phyloP scores from a whole-genome alignment of 805 yeast genomes.

The Diddensiella transvaalensis region DNA sequence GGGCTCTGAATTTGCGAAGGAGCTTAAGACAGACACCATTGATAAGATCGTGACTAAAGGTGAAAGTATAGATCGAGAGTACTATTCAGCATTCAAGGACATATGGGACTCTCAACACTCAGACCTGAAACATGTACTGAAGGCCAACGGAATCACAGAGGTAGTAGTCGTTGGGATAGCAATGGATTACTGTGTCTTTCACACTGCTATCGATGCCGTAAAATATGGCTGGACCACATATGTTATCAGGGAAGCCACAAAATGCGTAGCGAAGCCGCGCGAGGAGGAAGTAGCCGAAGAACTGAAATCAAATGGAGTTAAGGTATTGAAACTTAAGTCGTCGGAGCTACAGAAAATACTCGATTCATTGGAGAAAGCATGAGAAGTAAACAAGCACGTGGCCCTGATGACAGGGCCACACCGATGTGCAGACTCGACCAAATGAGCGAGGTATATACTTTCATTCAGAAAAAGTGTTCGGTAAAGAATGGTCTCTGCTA shows the following conservation, averaged over 20 bases:
- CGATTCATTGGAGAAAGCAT: too few species aligned
- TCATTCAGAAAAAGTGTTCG: too few species aligned
- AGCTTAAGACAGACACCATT: constrained; percentile 39
- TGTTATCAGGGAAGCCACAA: constrained; percentile 56
- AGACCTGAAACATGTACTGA: constrained; percentile 51
- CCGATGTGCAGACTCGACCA: too few species aligned
- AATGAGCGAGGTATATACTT: too few species aligned
- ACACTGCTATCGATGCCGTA: constrained; percentile 69
- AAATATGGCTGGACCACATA: constrained; percentile 58
- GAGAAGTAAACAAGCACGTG: too few species aligned
- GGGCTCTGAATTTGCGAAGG: constrained; percentile 63
- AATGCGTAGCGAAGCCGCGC: constrained; percentile 32
- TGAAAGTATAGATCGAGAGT: constrained; percentile 65
- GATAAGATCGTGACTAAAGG: constrained; percentile 62
- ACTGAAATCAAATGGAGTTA: neutral
- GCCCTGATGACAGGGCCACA: too few species aligned
- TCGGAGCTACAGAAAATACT: neutral
- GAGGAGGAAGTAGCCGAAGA: neutral
- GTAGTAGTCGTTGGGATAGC: constrained; percentile 82
- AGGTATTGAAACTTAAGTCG: neutral
- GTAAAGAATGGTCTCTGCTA: too few species aligned
- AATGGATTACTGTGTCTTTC: constrained; percentile 78
- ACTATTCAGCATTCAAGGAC: constrained; percentile 83
- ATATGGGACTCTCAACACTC: constrained; percentile 71
- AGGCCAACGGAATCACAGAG: constrained; percentile 45